Base-by-base conservation (phyloP, 371 early-diverging fungal species). In the Blastocladiella emersonii region DNA sequence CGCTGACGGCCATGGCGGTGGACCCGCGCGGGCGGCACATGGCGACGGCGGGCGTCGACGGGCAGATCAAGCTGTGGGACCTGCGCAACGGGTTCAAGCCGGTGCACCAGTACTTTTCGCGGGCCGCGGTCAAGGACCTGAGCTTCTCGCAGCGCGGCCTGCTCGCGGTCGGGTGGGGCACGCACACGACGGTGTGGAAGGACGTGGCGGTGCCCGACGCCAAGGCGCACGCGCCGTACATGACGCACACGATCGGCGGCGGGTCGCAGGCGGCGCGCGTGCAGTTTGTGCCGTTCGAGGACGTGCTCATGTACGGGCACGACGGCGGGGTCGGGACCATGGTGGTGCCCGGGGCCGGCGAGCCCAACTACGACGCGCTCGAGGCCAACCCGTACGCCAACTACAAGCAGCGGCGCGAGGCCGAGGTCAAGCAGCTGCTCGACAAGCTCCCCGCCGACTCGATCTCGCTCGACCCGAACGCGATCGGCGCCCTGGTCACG, bases 301-400 rank as follows among this genome's bases (percentile, higher is more conserved):
- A 99, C 84, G 89, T 96, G 17, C 83, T 99, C 21, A 93, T 92
- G 15, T 68, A 89, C 62, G 97, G 95, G n/a, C 92, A 93, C 74
- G 67, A 72, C 34, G 71, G 78, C 34, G 98, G 98, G 21, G 72
- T 98, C 25, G 77, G 84, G 25, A 88, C 84, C 65, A 71, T 99
- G 36, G 80, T 97, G 34, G 79, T 98, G 34, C 99, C 99, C 23
- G 96, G 94, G 23, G 73, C 94, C 43, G 98, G 98, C 66, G 96
- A 98, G 73, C 92, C 98, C 69, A 93, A 93, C 85, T 96, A 89
- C 80, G 98, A 98, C 74, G 79, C 90, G 19, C 70, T 91, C 51
- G 95, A 92, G 71, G 90, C 90, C 64, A 95, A 95, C 77, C 98
- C 97, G 41, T 98, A 83, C 85, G 86, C 91, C 73, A 96, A 92